phyloP scores from a whole-genome alignment of 108 stramenopile species.

The Cyclotella baltica region DNA sequence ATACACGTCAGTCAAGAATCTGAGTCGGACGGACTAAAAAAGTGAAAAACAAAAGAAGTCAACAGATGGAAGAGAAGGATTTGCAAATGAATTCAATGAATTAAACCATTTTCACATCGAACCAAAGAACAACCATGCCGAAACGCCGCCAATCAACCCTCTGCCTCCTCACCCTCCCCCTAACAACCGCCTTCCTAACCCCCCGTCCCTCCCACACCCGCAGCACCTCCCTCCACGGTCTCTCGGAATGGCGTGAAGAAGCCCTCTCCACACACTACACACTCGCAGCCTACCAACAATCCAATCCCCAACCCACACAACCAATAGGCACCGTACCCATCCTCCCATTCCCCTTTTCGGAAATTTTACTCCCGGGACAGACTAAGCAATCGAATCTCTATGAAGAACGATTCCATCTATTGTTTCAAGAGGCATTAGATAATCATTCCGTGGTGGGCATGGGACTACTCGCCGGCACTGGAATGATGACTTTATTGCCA shows the following conservation, averaged over 20 bases:
- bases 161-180: neutral
- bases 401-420: slow-evolving; percentile 77
- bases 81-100: too few species aligned
- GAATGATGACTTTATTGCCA: slow-evolving; percentile 79
- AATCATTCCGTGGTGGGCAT: slow-evolving; percentile 80
- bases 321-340: slow-evolving; percentile 56
- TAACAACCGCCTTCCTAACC: slow-evolving; percentile 2
- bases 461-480: slow-evolving; percentile 67
- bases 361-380: slow-evolving; percentile 78
- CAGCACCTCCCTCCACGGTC: neutral
- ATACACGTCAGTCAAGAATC: too few species aligned
- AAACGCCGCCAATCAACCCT: slow-evolving; percentile 4
- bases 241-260: slow-evolving; percentile 45
- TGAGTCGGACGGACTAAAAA: too few species aligned
- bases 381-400: slow-evolving; percentile 81
- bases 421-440: slow-evolving; percentile 72
- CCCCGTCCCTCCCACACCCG: neutral
- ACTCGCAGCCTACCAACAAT: slow-evolving; percentile 30
- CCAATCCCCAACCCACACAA: neutral
- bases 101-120: too few species aligned
- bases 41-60: too few species aligned
- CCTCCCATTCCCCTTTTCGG: slow-evolving; percentile 76
- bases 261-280: slow-evolving; percentile 34
- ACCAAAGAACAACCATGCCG: neutral
- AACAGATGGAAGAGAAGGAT: too few species aligned